A percentile compares a stretch with the other conserved stretches of the same genome.
These are phyloP conservation scores for Botrytis elliptica DNA, from an alignment of 2,329 filamentous ascomycete genomes.

Conservation along the genomic window DNA sequence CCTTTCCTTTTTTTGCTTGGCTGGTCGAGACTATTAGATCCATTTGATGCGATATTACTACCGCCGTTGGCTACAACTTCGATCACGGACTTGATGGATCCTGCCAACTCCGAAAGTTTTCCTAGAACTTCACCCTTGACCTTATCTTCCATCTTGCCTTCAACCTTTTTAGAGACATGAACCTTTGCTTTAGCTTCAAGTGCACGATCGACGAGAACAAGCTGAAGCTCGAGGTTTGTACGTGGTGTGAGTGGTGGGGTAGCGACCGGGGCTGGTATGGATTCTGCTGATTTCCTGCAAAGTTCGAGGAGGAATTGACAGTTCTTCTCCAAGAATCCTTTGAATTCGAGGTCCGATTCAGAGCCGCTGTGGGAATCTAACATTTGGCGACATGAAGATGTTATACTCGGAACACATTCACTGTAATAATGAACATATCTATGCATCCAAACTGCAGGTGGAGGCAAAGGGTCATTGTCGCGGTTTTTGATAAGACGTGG, in stretches of 20 bases:
- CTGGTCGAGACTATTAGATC: background rate
- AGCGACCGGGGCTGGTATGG: background rate
- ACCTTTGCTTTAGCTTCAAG: background rate
- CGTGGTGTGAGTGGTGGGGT: background rate
- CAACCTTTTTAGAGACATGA: rapidly evolving
- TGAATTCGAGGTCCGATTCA: background rate
- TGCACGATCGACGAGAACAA: background rate
- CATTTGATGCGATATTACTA: too few relatives aligned
- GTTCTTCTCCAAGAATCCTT: background rate
- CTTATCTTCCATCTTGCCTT: background rate
- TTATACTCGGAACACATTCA: rapidly evolving
- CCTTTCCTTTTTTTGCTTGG: background rate
- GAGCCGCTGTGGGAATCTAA: background rate
- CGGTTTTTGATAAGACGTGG: background rate
- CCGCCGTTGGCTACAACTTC: background rate
- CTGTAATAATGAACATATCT: rapidly evolving
- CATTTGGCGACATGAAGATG: background rate
- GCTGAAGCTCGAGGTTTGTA: background rate
- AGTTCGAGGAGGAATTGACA: background rate
- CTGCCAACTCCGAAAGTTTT: background rate
- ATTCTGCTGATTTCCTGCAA: background rate
- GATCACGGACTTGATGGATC: background rate
- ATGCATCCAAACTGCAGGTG: background rate
- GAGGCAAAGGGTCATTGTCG: background rate
- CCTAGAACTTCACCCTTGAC: background rate